A percentile compares a stretch with the other conserved stretches of the same genome.
Conservation (phyloP, 129 eudicot genomes). For the Artemisia argyi region DNA sequence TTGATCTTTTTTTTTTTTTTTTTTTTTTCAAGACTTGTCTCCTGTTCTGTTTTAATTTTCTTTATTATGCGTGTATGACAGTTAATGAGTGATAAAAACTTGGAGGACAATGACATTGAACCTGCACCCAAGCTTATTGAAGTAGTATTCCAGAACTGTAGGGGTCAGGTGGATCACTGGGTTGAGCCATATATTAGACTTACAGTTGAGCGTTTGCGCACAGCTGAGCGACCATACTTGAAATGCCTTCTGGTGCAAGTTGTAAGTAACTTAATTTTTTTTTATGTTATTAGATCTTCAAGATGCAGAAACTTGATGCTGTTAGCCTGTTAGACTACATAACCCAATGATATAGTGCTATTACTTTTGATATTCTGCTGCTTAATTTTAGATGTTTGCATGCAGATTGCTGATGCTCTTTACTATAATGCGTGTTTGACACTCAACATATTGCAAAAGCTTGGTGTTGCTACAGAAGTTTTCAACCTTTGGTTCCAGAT, state of each 20-base stretch:
- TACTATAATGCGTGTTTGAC: conserved; percentile 75
- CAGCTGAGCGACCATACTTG: conserved; percentile 62
- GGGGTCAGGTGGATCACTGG: conserved; percentile 95
- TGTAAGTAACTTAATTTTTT: conserved; percentile 44
- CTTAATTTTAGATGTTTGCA: conserved; percentile 6
- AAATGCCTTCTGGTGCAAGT: conserved; percentile 87
- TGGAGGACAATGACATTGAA: conserved; percentile 95
- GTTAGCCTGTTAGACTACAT: neutral
- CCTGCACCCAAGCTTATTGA: conserved; percentile 98
- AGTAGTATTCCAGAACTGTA: conserved; percentile 83
- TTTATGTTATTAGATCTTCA: neutral
- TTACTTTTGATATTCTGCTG: conserved; percentile 1
- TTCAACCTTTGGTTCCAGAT: conserved; percentile 95
- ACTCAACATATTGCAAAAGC: conserved; percentile 77
- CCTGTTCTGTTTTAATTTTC: neutral
- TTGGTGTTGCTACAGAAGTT: conserved; percentile 84
- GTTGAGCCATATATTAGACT: conserved; percentile 86
- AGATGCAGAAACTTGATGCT: neutral
- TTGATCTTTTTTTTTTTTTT: neutral
- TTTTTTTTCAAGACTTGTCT: neutral
- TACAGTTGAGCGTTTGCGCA: conserved; percentile 73
- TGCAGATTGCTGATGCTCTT: conserved; percentile 87
- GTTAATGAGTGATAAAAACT: conserved; percentile 81
- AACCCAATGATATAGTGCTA: neutral
- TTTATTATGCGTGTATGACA: conserved; percentile 19